Evolutionary conservation across 805 yeast species (phyloP).

Genomic region (Lachancea waltii): DNA sequence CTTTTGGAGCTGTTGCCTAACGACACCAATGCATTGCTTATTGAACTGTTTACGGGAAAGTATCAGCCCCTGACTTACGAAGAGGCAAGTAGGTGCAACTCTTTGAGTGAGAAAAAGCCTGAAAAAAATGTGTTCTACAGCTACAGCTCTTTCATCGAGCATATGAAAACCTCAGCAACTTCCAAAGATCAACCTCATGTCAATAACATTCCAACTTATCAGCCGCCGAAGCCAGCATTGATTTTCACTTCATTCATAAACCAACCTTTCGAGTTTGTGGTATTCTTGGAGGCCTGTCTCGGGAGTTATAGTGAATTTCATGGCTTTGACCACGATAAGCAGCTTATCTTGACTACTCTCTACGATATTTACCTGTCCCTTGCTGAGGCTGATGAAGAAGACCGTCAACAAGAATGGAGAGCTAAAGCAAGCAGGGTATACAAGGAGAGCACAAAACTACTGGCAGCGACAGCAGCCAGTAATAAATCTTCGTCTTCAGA

Average conservation of each 20-base stretch:
- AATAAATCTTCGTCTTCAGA: constrained; percentile 4
- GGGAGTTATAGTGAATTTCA: constrained; percentile 72
- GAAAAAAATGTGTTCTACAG: constrained; percentile 40
- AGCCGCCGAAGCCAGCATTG: constrained; percentile 85
- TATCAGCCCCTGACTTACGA: constrained; percentile 43
- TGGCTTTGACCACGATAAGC: constrained; percentile 58
- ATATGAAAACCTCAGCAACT: constrained; percentile 36
- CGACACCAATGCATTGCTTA: constrained; percentile 74
- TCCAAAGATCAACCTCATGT: constrained; percentile 9
- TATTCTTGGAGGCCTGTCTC: constrained; percentile 85
- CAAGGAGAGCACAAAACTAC: constrained; percentile 38
- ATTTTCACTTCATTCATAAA: constrained; percentile 83
- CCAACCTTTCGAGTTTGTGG: constrained; percentile 82
- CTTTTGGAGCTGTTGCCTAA: constrained; percentile 65
- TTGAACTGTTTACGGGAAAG: constrained; percentile 83
- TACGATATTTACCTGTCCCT: constrained; percentile 73
- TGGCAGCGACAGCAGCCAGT: constrained; percentile 41
- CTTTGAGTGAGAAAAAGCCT: constrained; percentile 1
- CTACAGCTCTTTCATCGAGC: constrained; percentile 52
- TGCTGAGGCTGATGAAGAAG: constrained; percentile 37
- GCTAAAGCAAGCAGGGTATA: constrained; percentile 54
- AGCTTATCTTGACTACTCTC: constrained; percentile 68
- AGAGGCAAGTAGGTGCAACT: constrained; percentile 6
- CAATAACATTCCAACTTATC: constrained; percentile 58
- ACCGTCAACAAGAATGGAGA: constrained; percentile 50